Conservation (phyloP, 345 rosid genomes). For the Crucihimalaya himalaica region DNA sequence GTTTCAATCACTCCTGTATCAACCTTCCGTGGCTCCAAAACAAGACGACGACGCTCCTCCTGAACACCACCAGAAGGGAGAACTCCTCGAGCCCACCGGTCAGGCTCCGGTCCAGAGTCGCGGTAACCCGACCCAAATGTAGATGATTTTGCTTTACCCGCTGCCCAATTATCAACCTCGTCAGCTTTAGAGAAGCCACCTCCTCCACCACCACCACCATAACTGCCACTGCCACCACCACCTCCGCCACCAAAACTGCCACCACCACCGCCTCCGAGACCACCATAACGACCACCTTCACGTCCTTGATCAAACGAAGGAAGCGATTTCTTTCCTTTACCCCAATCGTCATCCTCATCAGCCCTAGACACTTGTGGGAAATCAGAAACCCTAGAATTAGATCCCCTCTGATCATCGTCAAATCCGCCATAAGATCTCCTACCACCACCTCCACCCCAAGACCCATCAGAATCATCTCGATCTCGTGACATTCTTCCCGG, state of each 20-base stretch:
- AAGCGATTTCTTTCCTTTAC: constrained; percentile 57
- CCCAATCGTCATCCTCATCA: constrained; percentile 92
- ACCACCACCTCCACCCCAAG: constrained; percentile 60
- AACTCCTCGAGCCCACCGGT: constrained; percentile 70
- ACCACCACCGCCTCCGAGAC: constrained; percentile 52
- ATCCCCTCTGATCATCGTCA: constrained; percentile 77
- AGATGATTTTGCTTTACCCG: constrained; percentile 62
- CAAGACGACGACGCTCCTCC: constrained; percentile 68
- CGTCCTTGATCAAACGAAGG: constrained; percentile 62
- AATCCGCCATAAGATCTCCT: constrained; percentile 76
- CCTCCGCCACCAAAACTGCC: constrained; percentile 41
- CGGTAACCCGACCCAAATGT: constrained; percentile 68
- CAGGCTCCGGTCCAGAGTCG: constrained; percentile 57
- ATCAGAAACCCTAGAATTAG: constrained; percentile 75
- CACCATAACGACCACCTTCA: constrained; percentile 56
- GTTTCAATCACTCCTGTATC: constrained; percentile 48
- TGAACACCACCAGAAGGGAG: constrained; percentile 37
- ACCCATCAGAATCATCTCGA: constrained; percentile 54
- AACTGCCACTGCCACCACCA: neutral
- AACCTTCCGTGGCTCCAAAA: constrained; percentile 64
- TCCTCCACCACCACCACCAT: constrained; percentile 24
- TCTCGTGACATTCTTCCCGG: constrained; percentile 45
- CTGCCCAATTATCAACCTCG: constrained; percentile 76
- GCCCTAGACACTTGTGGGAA: constrained; percentile 86
- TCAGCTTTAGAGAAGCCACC: constrained; percentile 79